Conservation (phyloP, 1,139 yeast species). For the Pichia sp. region DNA sequence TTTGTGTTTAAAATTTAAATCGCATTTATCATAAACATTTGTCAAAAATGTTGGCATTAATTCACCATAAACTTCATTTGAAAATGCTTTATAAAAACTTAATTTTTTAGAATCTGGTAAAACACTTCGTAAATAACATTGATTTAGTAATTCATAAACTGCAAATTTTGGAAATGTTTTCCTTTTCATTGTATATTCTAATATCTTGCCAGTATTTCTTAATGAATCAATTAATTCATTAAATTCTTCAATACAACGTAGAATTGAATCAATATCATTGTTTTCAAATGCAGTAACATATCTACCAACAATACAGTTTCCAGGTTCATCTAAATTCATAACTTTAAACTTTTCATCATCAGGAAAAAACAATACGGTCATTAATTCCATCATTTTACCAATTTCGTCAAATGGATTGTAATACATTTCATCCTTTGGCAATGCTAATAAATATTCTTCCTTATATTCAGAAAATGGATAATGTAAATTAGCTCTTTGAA, state of each 20-base stretch:
- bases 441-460: conserved; percentile 27
- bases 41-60: conserved; percentile 72
- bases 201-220: conserved; percentile 25
- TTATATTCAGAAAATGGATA: conserved; percentile 33
- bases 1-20: conserved; percentile 43
- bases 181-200: conserved; percentile 33
- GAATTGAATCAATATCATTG: conserved; percentile 31
- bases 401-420: conserved; percentile 71
- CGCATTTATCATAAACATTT: conserved; percentile 60
- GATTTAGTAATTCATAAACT: conserved; percentile 62
- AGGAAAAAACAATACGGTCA: conserved; percentile 41
- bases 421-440: conserved; percentile 45
- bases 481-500: conserved; percentile 28
- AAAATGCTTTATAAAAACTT: conserved; percentile 73
- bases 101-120: conserved; percentile 65
- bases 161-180: conserved; percentile 47
- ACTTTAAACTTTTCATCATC: conserved; percentile 34
- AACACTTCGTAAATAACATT: conserved; percentile 70
- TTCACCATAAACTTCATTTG: conserved; percentile 91
- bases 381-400: conserved; percentile 50
- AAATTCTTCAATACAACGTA: conserved; percentile 35
- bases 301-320: conserved; percentile 40
- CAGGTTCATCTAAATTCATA: conserved; percentile 35
- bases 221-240: conserved; percentile 34
- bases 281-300: conserved; percentile 37